Conservation (phyloP, 1,139 yeast species). For the Lodderomyces margitis region DNA sequence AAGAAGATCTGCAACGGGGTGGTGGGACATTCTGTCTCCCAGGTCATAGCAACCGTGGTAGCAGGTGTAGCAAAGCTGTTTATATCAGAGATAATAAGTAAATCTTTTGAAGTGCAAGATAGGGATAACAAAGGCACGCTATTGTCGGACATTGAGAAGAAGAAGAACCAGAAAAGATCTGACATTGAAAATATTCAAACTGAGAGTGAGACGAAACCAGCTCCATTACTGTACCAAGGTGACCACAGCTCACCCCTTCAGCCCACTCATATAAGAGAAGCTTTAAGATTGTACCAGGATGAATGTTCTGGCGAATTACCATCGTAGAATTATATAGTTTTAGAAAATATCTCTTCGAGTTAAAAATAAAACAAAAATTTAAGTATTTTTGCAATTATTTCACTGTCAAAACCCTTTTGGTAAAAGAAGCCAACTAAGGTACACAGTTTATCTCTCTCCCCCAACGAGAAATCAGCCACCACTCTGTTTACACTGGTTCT, state of each 20-base stretch:
- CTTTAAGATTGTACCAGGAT: conserved; percentile 54
- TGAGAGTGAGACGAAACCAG: conserved; percentile 18
- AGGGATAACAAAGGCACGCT: conserved; percentile 49
- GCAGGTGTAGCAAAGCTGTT: conserved; percentile 89
- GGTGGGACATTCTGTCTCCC: conserved; percentile 80
- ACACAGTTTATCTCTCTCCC: no score
- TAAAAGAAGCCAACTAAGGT: no score
- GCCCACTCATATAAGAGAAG: conserved; percentile 86
- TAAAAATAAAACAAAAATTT: no score
- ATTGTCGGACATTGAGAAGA: conserved; percentile 35
- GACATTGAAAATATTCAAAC: conserved; percentile 17
- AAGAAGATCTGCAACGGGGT: conserved; percentile 79
- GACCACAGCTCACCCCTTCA: conserved; percentile 60
- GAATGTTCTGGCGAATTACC: background rate
- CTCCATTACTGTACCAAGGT: conserved; percentile 34
- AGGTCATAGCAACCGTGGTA: conserved; percentile 74
- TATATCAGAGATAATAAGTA: conserved; percentile 82
- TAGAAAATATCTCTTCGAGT: no score
- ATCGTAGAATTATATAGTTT: no score
- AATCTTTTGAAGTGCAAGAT: conserved; percentile 68
- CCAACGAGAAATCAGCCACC: no score
- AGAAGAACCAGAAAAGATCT: conserved; percentile 32
- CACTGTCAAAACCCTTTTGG: no score
- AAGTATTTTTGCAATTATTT: no score
- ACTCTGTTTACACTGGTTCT: no score